Conservation (phyloP, 2,329 filamentous ascomycete genomes). For the Alternaria burnsii region DNA sequence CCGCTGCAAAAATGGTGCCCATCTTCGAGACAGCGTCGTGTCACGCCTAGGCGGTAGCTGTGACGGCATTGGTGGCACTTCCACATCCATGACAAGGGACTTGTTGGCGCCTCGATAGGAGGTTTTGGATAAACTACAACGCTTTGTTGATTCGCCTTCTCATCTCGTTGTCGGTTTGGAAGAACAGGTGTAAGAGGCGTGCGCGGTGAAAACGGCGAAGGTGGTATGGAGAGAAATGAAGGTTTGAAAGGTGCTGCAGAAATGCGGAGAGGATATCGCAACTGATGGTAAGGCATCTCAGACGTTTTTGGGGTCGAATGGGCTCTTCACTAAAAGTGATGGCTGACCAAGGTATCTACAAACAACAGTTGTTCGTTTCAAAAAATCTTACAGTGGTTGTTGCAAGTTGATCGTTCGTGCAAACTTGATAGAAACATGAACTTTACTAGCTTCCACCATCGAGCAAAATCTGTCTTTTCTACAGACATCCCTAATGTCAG, state of each 20-base stretch:
- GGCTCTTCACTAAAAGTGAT: neutral
- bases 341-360: neutral
- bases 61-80: conserved; percentile 61
- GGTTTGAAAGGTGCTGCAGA: conserved; percentile 54
- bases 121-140: conserved; percentile 33
- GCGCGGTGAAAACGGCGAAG: conserved; percentile 55
- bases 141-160: neutral
- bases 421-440: neutral
- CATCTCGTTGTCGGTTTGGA: neutral
- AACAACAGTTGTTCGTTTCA: neutral
- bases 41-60: conserved; percentile 59
- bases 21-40: conserved; percentile 62
- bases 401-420: neutral
- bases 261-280: conserved; percentile 32
- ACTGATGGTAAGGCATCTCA: neutral
- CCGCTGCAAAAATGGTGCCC: conserved; percentile 64
- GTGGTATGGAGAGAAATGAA: conserved; percentile 55
- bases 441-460: neutral
- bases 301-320: accelerated
- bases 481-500: neutral
- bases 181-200: conserved; percentile 31
- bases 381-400: neutral
- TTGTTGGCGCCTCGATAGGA: conserved; percentile 17
- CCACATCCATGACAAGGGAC: conserved; percentile 60
- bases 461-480: neutral